phyloP scores from a whole-genome alignment of 2,329 filamentous ascomycete species.

The Colletotrichum sp. region DNA sequence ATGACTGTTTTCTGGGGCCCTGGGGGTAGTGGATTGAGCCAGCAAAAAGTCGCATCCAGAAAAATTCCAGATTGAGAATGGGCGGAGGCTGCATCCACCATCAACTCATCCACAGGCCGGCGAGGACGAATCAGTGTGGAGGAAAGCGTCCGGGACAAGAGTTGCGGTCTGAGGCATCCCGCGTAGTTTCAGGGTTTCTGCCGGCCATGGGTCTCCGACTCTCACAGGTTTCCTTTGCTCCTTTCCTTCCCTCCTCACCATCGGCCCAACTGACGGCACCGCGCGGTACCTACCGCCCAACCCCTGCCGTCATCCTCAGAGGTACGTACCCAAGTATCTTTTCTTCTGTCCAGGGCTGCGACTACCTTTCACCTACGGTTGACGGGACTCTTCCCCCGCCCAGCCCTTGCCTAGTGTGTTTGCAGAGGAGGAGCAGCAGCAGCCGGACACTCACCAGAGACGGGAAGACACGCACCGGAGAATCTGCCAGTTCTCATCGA shows the following conservation, averaged over 20 bases:
- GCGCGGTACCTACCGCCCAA: not conserved
- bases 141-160: slow-evolving; percentile 8
- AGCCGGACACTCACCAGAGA: not conserved
- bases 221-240: not conserved
- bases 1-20: not conserved
- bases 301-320: not conserved
- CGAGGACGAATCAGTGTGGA: slow-evolving; percentile 1
- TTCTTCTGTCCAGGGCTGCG: not conserved
- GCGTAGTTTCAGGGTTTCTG: slow-evolving; percentile 10
- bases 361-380: not conserved
- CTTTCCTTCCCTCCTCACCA: not conserved
- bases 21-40: not conserved
- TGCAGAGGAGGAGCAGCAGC: not conserved
- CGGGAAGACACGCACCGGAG: not conserved
- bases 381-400: slow-evolving; percentile 8
- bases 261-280: not conserved
- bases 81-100: not conserved
- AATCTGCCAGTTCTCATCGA: not conserved
- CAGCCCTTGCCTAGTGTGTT: not conserved
- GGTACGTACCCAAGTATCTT: not conserved
- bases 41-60: slow-evolving; percentile 14
- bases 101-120: not conserved
- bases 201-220: not conserved
- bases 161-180: slow-evolving; percentile 22
- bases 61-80: slow-evolving; percentile 14